Evolutionary conservation across 768 basidiomycete species (phyloP).

Genomic region (Butyriboletus loyo): DNA sequence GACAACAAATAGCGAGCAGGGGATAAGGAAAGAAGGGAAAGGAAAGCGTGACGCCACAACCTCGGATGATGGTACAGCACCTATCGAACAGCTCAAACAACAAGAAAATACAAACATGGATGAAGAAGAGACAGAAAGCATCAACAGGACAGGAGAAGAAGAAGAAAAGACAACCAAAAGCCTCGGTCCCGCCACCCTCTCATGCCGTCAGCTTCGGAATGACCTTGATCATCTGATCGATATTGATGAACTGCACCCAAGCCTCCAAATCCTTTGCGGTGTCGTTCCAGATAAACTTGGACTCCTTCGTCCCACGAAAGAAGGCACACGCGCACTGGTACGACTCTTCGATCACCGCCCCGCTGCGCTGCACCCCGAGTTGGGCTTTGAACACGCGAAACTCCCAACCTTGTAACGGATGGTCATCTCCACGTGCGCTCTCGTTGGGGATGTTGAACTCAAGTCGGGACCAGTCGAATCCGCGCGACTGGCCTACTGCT

Average conservation of each 20-base stretch:
- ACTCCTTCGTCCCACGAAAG: constrained; percentile 63
- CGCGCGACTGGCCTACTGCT: constrained; percentile 76
- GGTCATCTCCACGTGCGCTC: constrained; percentile 63
- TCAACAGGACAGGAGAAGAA: not conserved
- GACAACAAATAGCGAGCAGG: not conserved
- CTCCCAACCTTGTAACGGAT: constrained; percentile 77
- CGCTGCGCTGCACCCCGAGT: constrained; percentile 62
- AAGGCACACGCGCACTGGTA: constrained; percentile 80
- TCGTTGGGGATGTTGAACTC: constrained; percentile 74
- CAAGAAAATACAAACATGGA: not conserved
- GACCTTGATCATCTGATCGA: constrained; percentile 79
- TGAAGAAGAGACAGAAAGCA: not conserved
- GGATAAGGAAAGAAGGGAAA: too few species aligned
- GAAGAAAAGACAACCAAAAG: not conserved
- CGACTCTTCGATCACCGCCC: constrained; percentile 52
- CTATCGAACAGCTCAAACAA: constrained; percentile 1
- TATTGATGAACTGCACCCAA: constrained; percentile 83
- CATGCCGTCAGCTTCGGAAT: constrained; percentile 69
- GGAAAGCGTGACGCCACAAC: not conserved
- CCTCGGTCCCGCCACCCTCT: constrained; percentile 14
- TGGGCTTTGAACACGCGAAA: constrained; percentile 77
- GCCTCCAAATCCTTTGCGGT: constrained; percentile 63
- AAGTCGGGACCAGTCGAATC: constrained; percentile 78
- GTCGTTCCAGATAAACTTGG: constrained; percentile 71
- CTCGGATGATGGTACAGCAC: constrained; percentile 6